Evolutionary conservation across 352 stramenopile genomes (phyloP), one percentile per base, ranked within the genome.

Genomic region (Phytophthora palmivora): DNA sequence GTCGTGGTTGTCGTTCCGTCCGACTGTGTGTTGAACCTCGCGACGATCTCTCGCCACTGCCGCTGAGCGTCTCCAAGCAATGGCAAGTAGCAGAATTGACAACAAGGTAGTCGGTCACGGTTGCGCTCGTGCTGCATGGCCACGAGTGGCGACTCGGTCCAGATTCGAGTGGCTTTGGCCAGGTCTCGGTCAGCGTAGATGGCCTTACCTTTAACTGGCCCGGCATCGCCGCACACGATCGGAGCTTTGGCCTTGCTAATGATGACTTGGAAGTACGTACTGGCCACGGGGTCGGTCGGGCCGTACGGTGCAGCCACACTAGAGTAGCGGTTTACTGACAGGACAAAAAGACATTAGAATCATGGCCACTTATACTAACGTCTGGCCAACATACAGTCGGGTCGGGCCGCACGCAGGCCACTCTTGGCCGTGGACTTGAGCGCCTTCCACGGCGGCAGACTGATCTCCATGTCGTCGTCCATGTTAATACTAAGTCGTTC

Each of bases 61-160:
- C 24, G 14, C n/a, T 78, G 58, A 41, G 88, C 84, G 33, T 87
- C 71, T 8, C 58, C 66, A 10, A 89, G n/a, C 9, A 92, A 55
- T 15, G 81, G 81, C 39, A 89, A 67, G 30, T 89, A 92, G 64
- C 83, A 94, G 54, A 85, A 88, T 57, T 91, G 76, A 46, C 86
- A 94, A 43, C 78, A 81, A 2, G 58, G 58, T 32, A 90, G 14
- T 11, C 70, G 19, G 11, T 19, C 46, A n/a, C 63, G 67, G 47
- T 88, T 91, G 6, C 36, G 16, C 48, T 86, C 76, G 58, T 89
- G 75, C 68, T 91, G 84, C 79, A 94, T 89, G 46, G 78, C 84
- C 22, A 94, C 70, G 32, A 89, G 82, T 2, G 84, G 80, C 30
- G 76, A 56, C 53, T 94, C 84, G 49, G 77, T 92, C 82, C 83